Evolutionary conservation across 2,329 filamentous ascomycete genomes (phyloP).

Genomic region (Talaromyces sp.): DNA sequence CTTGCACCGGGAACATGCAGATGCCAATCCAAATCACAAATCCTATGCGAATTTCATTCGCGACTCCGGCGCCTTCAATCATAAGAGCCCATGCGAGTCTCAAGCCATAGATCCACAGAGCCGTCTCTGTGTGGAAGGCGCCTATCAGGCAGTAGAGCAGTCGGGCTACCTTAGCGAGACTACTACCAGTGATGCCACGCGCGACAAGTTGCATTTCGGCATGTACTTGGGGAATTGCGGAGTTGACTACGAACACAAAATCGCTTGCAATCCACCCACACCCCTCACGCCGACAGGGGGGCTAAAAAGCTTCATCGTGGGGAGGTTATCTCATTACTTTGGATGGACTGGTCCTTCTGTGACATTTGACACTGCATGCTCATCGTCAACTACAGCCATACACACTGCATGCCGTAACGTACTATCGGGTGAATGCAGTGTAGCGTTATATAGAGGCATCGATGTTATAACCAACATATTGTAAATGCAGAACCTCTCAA

Average conservation of each 20-base stretch:
- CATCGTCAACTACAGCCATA: conserved; percentile 35
- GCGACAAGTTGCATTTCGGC: conserved; percentile 18
- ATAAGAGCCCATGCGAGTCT: conserved; percentile 19
- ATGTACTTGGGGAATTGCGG: conserved; percentile 23
- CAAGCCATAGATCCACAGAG: conserved; percentile 25
- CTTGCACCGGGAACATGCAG: not conserved
- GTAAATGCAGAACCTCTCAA: conserved; percentile 28
- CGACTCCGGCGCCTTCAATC: conserved; percentile 19
- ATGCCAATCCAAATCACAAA: conserved; percentile 1
- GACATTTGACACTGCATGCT: conserved; percentile 46
- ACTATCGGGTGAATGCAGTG: conserved; percentile 21
- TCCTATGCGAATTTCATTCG: conserved; percentile 13
- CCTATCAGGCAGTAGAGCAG: conserved; percentile 26
- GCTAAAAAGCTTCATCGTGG: conserved; percentile 34
- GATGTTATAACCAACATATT: conserved; percentile 22
- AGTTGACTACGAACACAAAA: conserved; percentile 25
- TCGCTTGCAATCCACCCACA: conserved; percentile 23
- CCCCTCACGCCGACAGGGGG: conserved; percentile 30
- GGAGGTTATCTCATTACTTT: conserved; percentile 38
- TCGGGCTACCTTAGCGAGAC: conserved; percentile 20
- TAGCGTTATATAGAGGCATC: conserved; percentile 21
- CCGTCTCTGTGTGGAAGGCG: conserved; percentile 18
- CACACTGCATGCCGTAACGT: conserved; percentile 31
- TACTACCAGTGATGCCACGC: not conserved
- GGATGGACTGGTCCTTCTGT: conserved; percentile 37